A percentile compares a stretch with the other conserved stretches of the same genome.
Conservation (phyloP, 2,329 filamentous ascomycete genomes). For the Fusarium duplospermum region DNA sequence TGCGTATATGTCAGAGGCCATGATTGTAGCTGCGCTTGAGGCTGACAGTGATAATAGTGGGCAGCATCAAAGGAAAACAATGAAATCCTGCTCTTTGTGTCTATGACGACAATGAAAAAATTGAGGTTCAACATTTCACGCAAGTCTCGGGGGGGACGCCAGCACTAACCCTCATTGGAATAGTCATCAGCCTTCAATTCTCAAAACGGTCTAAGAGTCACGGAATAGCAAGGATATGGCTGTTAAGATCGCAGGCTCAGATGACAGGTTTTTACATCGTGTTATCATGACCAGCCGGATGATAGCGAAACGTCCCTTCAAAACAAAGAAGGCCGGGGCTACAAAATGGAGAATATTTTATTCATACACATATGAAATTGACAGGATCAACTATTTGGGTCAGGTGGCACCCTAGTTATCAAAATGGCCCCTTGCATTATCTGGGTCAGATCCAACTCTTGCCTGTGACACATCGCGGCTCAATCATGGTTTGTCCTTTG, state of each 20-base stretch:
- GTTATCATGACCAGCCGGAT: not conserved
- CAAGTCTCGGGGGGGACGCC: too few species aligned
- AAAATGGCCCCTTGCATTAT: not conserved
- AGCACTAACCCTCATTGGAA: not conserved
- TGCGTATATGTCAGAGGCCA: slow-evolving; percentile 3
- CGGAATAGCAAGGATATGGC: not conserved
- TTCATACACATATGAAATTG: not conserved
- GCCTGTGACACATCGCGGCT: not conserved
- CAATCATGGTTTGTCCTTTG: too few species aligned
- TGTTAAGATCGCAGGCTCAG: not conserved
- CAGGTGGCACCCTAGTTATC: too few species aligned
- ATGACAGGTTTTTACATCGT: not conserved
- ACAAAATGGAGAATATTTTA: not conserved
- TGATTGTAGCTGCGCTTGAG: not conserved
- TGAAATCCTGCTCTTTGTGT: not conserved
- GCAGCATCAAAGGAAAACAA: not conserved
- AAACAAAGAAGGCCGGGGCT: too few species aligned
- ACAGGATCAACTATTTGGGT: too few species aligned
- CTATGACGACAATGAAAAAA: too few species aligned
- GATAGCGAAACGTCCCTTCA: too few species aligned
- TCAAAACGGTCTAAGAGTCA: not conserved
- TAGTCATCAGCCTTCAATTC: not conserved
- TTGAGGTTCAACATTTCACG: not conserved
- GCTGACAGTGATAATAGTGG: too few species aligned
- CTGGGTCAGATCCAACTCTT: not conserved